Percentiles rank a stretch among this genome's conserved stretches.
These are phyloP conservation scores for Gentiana dahurica DNA, from an alignment of 257 asterid genomes.

Conservation along the genomic window DNA sequence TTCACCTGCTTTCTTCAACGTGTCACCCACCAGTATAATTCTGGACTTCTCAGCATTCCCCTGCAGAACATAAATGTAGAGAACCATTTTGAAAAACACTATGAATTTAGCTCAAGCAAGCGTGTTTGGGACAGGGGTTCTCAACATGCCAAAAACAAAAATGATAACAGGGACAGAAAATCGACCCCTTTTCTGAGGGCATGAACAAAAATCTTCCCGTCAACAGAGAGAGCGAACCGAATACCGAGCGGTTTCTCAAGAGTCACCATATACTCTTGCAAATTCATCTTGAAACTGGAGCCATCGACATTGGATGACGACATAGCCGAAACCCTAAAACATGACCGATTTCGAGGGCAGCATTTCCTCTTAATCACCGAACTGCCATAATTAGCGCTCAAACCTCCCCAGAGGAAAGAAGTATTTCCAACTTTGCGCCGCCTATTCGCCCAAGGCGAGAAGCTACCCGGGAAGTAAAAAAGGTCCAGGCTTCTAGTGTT, in stretches of 20 bases:
- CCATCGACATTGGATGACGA: slow-evolving; percentile 11
- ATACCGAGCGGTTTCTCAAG: slow-evolving; percentile 87
- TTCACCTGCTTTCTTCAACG: slow-evolving; percentile 70
- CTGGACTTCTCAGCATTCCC: slow-evolving; percentile 95
- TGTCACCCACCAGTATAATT: slow-evolving; percentile 88
- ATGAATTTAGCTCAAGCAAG: too few relatives aligned
- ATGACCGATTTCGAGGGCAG: slow-evolving; percentile 2
- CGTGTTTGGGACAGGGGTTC: too few relatives aligned
- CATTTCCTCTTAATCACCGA: slow-evolving; percentile 9
- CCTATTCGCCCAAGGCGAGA: slow-evolving; percentile 13
- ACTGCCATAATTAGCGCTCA: slow-evolving; percentile 20
- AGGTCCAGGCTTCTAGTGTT: slow-evolving; percentile 36
- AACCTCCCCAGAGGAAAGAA: slow-evolving; percentile 37
- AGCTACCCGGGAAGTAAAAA: slow-evolving; percentile 14
- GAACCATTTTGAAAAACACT: too few relatives aligned
- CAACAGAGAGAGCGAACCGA: slow-evolving; percentile 74
- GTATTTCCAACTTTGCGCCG: slow-evolving; percentile 7
- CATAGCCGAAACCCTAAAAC: slow-evolving; percentile 28
- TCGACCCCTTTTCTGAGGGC: slow-evolving; percentile 90
- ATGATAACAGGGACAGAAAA: not conserved
- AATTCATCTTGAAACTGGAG: slow-evolving; percentile 56
- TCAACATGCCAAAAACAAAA: not conserved
- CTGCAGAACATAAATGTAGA: slow-evolving; percentile 20
- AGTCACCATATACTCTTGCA: slow-evolving; percentile 82
- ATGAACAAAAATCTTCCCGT: slow-evolving; percentile 77